These are phyloP conservation scores for Coniella lustricola DNA, from an alignment of 2,329 filamentous ascomycete genomes.

Conservation along the genomic window DNA sequence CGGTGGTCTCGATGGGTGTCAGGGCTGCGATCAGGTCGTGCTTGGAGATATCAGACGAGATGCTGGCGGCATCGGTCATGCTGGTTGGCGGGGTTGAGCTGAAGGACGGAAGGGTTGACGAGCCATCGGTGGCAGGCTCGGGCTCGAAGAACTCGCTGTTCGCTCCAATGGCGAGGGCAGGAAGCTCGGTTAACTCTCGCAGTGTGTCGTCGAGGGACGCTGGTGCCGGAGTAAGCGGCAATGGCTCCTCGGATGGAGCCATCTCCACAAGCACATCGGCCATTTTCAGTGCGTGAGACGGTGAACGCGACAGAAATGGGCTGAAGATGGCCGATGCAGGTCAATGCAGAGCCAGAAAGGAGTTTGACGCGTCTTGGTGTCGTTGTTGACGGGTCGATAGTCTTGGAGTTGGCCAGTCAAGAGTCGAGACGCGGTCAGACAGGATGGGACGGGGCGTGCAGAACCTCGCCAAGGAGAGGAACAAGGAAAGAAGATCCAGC, in stretches of 20 bases:
- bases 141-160: constrained; percentile 23
- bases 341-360: background rate
- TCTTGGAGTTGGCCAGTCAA: background rate
- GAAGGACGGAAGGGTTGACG: constrained; percentile 23
- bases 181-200: constrained; percentile 10
- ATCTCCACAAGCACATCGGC: constrained; percentile 8
- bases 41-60: constrained; percentile 24
- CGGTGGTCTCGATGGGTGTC: constrained; percentile 9
- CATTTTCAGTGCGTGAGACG: constrained; percentile 1
- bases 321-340: background rate
- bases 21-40: constrained; percentile 15
- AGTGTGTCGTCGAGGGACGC: background rate
- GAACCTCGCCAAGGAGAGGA: background rate
- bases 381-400: background rate
- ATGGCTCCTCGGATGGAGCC: constrained; percentile 5
- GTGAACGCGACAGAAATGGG: constrained; percentile 5
- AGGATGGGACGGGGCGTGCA: background rate
- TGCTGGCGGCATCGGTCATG: constrained; percentile 26
- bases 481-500: background rate
- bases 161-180: constrained; percentile 18
- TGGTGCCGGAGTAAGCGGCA: constrained; percentile 2
- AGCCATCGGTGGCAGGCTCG: constrained; percentile 23
- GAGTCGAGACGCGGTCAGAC: background rate
- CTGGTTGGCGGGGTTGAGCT: constrained; percentile 28
- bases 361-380: constrained; percentile 11